Evolutionary conservation across 2,329 filamentous ascomycete genomes (phyloP), one percentile per base, ranked within the genome.

Genomic region (Aspergillus brunneoviolaceus): DNA sequence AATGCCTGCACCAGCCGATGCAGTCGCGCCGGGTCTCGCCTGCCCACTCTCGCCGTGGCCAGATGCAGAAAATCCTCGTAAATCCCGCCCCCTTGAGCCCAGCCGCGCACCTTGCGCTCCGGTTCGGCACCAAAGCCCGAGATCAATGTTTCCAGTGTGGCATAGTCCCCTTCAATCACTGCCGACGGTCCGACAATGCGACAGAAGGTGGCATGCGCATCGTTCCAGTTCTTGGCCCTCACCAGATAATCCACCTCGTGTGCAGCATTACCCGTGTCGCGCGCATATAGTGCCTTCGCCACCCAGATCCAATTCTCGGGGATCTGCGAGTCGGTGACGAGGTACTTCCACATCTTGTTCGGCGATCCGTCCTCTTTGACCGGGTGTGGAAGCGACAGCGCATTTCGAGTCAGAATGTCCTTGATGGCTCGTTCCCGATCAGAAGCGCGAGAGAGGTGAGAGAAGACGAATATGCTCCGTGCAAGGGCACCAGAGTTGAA

Each of bases 161-260:
- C 82, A 69, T 91, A 94, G 72, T 97, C 89, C 49, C 89, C 87
- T 70, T 91, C 89, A 62, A 99, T 89, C 63, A 99, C 85, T 11
- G 91, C 87, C 29, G 84, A 82, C 0, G 95, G 95, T 0, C 91
- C 95, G 31, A 98, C 92, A 65, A 89, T 84, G 63, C 86, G 86
- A 61, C 89, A 85, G 57, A 99, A 88, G 1, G 94, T 91, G 29
- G 87, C 85, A 76, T 98, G 95, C 0, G 95, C 95, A 72, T 95
- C 91, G 31, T 86, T 82, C 75, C 87, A 90, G 48, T 90, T 87
- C 45, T 85, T 84, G 2, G 92, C 94, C 52, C 87, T 86, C 60
- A 98, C 84, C 12, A 99, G 86, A 69, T 88, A 95, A 57, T 89
- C 84, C 10, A 94, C 90, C 74, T 96, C 91, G 5, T 82, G 81